Evolutionary conservation across 2,329 filamentous ascomycete species (phyloP), one percentile per base, ranked within the genome.

Genomic region (Xylaria sp.): DNA sequence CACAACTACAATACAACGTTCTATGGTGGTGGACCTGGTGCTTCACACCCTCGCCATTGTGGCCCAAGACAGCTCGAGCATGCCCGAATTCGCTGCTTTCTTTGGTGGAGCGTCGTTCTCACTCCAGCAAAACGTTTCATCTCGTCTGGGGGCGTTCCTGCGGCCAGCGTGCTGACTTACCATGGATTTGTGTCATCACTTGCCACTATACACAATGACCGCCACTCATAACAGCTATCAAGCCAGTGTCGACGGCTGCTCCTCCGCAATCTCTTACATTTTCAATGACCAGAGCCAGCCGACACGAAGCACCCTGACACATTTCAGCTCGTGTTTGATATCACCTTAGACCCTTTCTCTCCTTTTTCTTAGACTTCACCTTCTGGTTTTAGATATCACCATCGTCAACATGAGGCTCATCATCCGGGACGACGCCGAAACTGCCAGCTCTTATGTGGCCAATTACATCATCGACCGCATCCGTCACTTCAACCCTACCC

Each of bases 401-500:
- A 40, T 38, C 35, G 60, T 64, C 75, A 80, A 70, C 71, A 95
- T 92, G 92, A 89, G 91, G 80, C 86, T 95, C 73, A 94, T 95
- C 77, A 91, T 95, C 74, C 86, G 91, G 75, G 88, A 94, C 76
- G 84, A 92, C 72, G 83, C 89, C 70, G 77, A 83, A 57, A 80
- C 84, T 65, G 90, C 90, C 60, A 92, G 91, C 72, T 82, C 83
- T 70, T 93, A 94, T 77, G 90, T 94, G 69, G 90, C 91, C 65
- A 88, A 92, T 76, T 93, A 94, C 78, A 89, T 95, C 71, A 87
- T 94, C 78, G 89, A 91, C 71, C 89, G 91, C 69, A 94, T 95
- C 82, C 91, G 89, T 71, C 80, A 86, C 64, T 95, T 92, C 78
- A 84, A 84, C 51, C 92, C 92, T 38, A 91, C 89, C 4, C 80